Base-by-base conservation (phyloP, 176 grass and related monocot genomes). In the Carex pumila region DNA sequence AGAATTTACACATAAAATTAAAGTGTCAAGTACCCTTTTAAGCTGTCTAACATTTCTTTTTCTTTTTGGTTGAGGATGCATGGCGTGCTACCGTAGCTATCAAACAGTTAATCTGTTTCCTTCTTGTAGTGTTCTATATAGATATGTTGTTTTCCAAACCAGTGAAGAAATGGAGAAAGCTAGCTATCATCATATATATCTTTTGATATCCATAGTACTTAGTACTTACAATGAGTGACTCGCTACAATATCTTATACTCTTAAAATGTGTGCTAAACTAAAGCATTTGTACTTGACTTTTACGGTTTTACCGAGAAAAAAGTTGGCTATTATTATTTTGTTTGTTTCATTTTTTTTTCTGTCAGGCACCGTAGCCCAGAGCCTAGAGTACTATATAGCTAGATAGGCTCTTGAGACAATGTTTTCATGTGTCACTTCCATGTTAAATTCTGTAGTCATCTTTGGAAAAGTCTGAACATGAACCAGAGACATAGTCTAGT, bases 401-500 rank as follows among this genome's bases (percentile, higher is more conserved):
- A 54, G 2, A 3, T 75, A 75, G 45, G 47, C 22, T 54, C 21
- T 31, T 21, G 45, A 45, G 71, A 75, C 71, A 75, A 78, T 34
- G 57, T 52, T 66, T 63, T 83, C 22, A 68, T 54, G 45, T 18
- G 61, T 83, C 81, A 69, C 21, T 69, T 83, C 81, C 60, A 66
- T 68, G 58, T 83, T 67, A 68, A 53, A 52, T 68, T 64, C 6
- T 83, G 45, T 63, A 65, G 41, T 43, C 60, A 53, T 57, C 60
- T 60, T 64, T 85, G 62, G 52, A 9, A 45, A 75, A 81, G 67
- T 83, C 79, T 89, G 84, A 65, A 67, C 65, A 76, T 53, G 49
- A 83, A 61, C 78, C 59, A 68, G 84, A 86, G 79, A 84, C 79
- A 87, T 72, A 43, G 29, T 75, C 15, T 43, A 83, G 73, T 53